Evolutionary conservation across 164 flowering plant genomes (phyloP).

Genomic region (Akebia trifoliata): DNA sequence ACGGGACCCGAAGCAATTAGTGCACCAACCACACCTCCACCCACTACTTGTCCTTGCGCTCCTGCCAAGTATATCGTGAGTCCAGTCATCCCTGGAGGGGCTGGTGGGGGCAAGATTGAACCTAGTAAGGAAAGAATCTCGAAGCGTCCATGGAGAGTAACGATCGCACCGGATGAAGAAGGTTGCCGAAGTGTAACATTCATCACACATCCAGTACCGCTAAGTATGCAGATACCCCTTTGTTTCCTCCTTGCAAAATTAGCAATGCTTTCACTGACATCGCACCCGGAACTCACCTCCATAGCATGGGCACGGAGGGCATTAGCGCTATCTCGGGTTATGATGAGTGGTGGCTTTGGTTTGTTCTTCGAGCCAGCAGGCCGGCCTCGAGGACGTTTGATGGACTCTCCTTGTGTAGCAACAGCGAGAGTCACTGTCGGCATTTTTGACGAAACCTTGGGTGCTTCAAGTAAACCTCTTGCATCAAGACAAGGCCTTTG

Average conservation of each 20-base stretch:
- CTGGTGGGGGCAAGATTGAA: constrained; percentile 73
- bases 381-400: constrained; percentile 67
- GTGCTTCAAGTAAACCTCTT: constrained; percentile 20
- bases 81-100: constrained; percentile 72
- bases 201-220: constrained; percentile 67
- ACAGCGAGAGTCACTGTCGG: constrained; percentile 25
- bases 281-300: constrained; percentile 82
- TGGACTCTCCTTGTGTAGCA: constrained; percentile 32
- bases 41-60: constrained; percentile 81
- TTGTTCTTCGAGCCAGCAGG: constrained; percentile 91
- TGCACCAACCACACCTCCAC: constrained; percentile 75
- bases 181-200: constrained; percentile 76
- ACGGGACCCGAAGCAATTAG: constrained; percentile 90
- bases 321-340: constrained; percentile 72
- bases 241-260: constrained; percentile 66
- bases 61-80: constrained; percentile 73
- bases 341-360: constrained; percentile 81
- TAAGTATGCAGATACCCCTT: constrained; percentile 62
- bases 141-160: constrained; percentile 81
- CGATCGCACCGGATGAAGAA: constrained; percentile 53
- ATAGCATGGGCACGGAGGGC: constrained; percentile 79
- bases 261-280: constrained; percentile 56
- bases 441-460: too few relatives aligned
- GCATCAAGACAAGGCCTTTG: constrained; percentile 23
- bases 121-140: constrained; percentile 80